These are phyloP conservation scores for Mikania micrantha DNA, from an alignment of 129 eudicot genomes.

Conservation along the genomic window DNA sequence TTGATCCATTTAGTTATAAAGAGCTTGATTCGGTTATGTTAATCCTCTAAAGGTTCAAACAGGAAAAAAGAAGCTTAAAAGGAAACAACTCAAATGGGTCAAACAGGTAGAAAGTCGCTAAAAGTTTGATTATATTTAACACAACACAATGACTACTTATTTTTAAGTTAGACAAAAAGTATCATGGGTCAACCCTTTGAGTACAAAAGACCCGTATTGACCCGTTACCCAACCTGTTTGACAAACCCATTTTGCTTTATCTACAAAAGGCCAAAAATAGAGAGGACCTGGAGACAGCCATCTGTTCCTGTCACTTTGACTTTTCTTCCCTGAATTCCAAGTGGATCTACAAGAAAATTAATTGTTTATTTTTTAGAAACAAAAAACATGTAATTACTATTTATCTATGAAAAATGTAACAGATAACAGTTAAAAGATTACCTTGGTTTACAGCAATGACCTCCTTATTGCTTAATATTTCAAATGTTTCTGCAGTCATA, in stretches of 20 bases:
- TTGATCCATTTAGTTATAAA: not conserved
- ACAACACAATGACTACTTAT: not conserved
- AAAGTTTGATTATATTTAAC: not conserved
- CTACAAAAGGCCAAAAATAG: not conserved
- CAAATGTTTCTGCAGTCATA: conserved; percentile 66
- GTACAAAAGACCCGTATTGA: not conserved
- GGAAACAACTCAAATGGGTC: not conserved
- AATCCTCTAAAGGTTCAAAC: not conserved
- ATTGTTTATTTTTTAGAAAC: not conserved
- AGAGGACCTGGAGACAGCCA: conserved; percentile 66
- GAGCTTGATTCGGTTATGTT: not conserved
- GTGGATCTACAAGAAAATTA: conserved; percentile 46
- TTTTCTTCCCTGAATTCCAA: conserved; percentile 95
- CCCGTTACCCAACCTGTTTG: not conserved
- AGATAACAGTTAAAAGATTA: conserved; percentile 4
- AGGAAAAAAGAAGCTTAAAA: not conserved
- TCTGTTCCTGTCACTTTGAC: conserved; percentile 49
- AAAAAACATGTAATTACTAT: not conserved
- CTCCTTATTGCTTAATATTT: conserved; percentile 68
- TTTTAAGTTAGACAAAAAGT: not conserved
- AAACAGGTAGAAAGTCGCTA: not conserved
- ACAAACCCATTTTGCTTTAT: not conserved
- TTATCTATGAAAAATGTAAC: conserved; percentile 5
- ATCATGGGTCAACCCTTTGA: not conserved
- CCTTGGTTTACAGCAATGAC: conserved; percentile 96